Evolutionary conservation across 768 basidiomycete genomes (phyloP).

Genomic region (Phylloporus rhodoxanthus): DNA sequence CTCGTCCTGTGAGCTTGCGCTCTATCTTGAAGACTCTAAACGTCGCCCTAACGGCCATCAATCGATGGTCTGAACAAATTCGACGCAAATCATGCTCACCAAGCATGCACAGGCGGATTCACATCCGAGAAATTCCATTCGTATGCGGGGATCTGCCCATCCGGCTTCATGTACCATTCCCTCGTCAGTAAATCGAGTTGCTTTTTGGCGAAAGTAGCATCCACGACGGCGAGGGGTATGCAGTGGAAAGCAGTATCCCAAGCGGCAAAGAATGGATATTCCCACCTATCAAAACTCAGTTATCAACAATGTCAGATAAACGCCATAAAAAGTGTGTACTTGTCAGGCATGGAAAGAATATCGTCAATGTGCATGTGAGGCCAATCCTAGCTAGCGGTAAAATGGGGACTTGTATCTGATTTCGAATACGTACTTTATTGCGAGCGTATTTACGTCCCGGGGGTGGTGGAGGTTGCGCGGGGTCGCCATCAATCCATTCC

Average conservation of each 20-base stretch:
- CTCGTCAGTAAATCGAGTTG: conserved; percentile 93
- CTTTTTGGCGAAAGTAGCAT: conserved; percentile 94
- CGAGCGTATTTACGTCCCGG: conserved; percentile 79
- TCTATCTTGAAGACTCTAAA: conserved; percentile 99
- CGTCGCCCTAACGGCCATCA: conserved; percentile 60
- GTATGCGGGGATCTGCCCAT: conserved; percentile 97
- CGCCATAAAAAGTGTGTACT: conserved; percentile 42
- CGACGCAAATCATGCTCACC: conserved; percentile 40
- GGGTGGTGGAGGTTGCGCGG: conserved; percentile 91
- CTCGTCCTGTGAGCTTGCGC: conserved; percentile 86
- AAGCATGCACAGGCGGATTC: conserved; percentile 98
- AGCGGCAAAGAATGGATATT: conserved; percentile 98
- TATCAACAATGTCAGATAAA: not conserved
- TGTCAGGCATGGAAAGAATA: conserved; percentile 98
- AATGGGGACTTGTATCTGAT: not conserved
- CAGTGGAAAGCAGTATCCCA: conserved; percentile 99
- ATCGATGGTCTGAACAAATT: not conserved
- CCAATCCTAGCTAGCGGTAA: conserved; percentile 63
- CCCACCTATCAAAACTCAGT: conserved; percentile 56
- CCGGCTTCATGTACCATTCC: conserved; percentile 99
- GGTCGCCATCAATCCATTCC: conserved; percentile 95
- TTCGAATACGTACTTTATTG: conserved; percentile 55
- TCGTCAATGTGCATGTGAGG: conserved; percentile 93
- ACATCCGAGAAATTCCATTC: conserved; percentile 99
- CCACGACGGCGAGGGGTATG: conserved; percentile 93